Percentiles rank a stretch among this genome's conserved stretches.
Evolutionary conservation across 1,284 basidiomycete species (phyloP).

Genomic region (Cryptococcus jaspeensis): DNA sequence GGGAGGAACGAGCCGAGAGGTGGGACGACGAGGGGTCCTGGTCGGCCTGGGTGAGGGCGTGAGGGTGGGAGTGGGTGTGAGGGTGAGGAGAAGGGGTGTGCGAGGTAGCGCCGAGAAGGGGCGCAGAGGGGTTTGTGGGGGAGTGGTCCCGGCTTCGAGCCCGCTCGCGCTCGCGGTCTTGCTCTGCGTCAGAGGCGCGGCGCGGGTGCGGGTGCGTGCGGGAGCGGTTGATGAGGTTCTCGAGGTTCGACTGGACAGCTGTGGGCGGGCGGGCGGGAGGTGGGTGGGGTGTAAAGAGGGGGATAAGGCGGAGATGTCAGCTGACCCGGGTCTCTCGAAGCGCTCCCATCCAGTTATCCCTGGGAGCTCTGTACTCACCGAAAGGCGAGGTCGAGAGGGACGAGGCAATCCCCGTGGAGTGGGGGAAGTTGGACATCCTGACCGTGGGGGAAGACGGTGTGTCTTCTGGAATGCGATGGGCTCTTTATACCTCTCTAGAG

Average conservation of each 20-base stretch:
- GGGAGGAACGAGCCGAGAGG: background rate
- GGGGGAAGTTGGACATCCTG: slow-evolving; percentile 36
- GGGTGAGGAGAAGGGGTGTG: background rate
- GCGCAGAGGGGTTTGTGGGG: slow-evolving; percentile 1
- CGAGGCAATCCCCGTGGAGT: slow-evolving; percentile 35
- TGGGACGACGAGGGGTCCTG: slow-evolving; percentile 3
- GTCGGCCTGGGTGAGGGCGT: background rate
- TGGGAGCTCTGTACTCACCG: slow-evolving; percentile 28
- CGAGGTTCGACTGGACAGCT: slow-evolving; percentile 49
- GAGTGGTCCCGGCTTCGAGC: slow-evolving; percentile 14
- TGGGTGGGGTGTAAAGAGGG: background rate
- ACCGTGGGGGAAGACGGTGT: too few relatives aligned
- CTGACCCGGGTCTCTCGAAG: background rate
- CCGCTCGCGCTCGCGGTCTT: too few relatives aligned
- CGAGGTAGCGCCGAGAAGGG: too few relatives aligned
- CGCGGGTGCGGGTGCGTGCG: slow-evolving; percentile 31
- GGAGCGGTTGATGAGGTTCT: slow-evolving; percentile 44
- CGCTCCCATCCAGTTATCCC: background rate
- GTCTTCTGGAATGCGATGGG: too few relatives aligned
- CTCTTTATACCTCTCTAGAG: too few relatives aligned
- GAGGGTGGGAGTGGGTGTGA: background rate
- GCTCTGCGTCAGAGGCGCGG: slow-evolving; percentile 17
- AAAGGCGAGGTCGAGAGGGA: slow-evolving; percentile 47
- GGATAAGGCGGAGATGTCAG: background rate
- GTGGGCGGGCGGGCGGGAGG: background rate